Conservation (phyloP, 495 filamentous ascomycete species). For the Podospora comata region DNA sequence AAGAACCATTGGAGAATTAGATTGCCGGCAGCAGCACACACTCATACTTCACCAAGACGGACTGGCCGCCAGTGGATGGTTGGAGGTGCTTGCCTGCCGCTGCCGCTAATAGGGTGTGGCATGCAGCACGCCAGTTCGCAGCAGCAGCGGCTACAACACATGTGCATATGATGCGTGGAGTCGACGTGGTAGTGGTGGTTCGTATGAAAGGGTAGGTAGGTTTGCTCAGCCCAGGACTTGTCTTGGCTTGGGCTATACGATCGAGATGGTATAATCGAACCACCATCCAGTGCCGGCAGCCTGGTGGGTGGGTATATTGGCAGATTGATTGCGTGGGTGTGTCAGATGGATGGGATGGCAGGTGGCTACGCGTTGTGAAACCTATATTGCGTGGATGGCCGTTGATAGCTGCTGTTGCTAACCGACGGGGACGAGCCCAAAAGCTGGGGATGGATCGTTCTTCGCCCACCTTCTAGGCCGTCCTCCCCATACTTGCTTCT, state of each 20-base stretch:
- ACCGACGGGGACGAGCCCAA: no score
- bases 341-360: neutral
- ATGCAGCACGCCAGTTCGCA: neutral
- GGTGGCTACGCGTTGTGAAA: neutral
- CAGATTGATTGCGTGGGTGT: neutral
- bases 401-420: neutral
- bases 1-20: neutral
- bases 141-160: neutral
- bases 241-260: neutral
- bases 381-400: neutral
- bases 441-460: no score
- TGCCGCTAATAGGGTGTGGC: neutral
- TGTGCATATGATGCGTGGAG: neutral
- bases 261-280: neutral
- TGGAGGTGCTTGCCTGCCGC: neutral
- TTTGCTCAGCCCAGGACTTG: neutral
- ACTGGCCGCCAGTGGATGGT: no score
- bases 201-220: neutral
- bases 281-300: neutral
- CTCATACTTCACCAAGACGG: neutral
- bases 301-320: neutral
- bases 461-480: no score
- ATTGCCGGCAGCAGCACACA: neutral
- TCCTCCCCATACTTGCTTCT: neutral
- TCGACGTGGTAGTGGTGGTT: neutral